These are phyloP conservation scores for Bolboschoenus planiculmis DNA, from an alignment of 176 grass and related monocot species.

Conservation along the genomic window DNA sequence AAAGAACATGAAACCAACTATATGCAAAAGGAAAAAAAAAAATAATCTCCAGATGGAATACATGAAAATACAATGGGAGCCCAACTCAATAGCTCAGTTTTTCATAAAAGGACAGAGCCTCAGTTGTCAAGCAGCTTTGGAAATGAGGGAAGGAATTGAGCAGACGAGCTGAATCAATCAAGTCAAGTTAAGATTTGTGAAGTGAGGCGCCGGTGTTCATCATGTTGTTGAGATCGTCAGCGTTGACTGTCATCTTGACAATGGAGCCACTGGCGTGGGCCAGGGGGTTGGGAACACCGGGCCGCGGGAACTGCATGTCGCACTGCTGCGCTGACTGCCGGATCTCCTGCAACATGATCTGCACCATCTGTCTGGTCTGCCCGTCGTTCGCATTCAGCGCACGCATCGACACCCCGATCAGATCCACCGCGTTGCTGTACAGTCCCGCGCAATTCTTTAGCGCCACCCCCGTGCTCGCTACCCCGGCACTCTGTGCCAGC, in stretches of 20 bases:
- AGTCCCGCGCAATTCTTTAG: not conserved
- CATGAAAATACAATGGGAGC: not conserved
- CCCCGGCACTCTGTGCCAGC: not conserved
- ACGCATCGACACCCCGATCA: not conserved
- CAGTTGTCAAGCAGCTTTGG: not conserved
- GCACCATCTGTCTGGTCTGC: not conserved
- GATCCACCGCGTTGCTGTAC: not conserved
- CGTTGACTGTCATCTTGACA: constrained; percentile 1
- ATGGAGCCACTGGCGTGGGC: not conserved
- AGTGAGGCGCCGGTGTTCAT: not conserved
- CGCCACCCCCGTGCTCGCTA: not conserved
- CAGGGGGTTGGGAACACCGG: not conserved
- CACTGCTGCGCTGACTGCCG: constrained; percentile 3
- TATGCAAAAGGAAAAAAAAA: not conserved
- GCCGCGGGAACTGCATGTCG: not conserved
- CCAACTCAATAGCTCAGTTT: not conserved
- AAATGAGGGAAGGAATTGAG: not conserved
- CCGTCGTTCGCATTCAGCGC: not conserved
- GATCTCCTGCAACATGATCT: constrained; percentile 5
- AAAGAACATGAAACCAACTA: not conserved
- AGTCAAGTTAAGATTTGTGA: not conserved
- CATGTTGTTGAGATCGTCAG: constrained; percentile 7
- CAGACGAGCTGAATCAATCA: not conserved
- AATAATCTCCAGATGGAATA: constrained; percentile 4
- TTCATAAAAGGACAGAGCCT: not conserved